Base-by-base conservation (phyloP, 768 basidiomycete species). In the Wakefieldia striispora region DNA sequence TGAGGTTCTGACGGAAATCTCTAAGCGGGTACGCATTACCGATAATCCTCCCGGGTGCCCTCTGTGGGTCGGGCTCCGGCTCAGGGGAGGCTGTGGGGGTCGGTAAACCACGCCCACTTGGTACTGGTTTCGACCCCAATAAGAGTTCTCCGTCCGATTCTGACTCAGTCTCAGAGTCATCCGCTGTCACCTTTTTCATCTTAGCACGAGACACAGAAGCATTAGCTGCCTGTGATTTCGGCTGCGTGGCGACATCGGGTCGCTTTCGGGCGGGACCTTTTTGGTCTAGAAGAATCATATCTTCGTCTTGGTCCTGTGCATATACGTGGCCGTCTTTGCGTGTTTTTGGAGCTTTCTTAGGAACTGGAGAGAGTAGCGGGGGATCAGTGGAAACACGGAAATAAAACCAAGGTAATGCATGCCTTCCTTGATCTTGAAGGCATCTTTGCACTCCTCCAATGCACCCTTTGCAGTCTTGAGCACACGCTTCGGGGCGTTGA, bases 371-470 rank as follows among this genome's bases (percentile, higher is more conserved):
- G 24, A 40, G 20, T 20, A 24, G 3, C 9, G 16, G 3, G 35
- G 36, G 19, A 29, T 54, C 9, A 49, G 41, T 33, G 17, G 50
- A 27, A 39, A 40, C 20, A 27, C 9, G 6, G 34, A 31, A 31
- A 29, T 6, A 16, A 47, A 27, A 24, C 9, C 20, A 5, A 5
- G 23, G 12, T 26, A 47, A 45, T 6, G 60, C 75, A 23, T 49
- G 79, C 94, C 89, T 74, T 86, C 76, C 70, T 86, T 89, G 49
- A 97, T 79, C 35, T 88, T 89, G 72, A 97, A 83, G 1, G 64
- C 72, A 6, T 71, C 62, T 63, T 82, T 84, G 58, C 85, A 86
- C 19, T 78, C 74, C 49, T 85, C 79, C 19, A 86, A 71, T 0
- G 82, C 72, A 1, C 72, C 67, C 37, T 70, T 68, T 0, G 88